Evolutionary conservation across 441 rosid genomes (phyloP), one percentile per base, ranked within the genome.

Genomic region (Gossypium schwendimanii): DNA sequence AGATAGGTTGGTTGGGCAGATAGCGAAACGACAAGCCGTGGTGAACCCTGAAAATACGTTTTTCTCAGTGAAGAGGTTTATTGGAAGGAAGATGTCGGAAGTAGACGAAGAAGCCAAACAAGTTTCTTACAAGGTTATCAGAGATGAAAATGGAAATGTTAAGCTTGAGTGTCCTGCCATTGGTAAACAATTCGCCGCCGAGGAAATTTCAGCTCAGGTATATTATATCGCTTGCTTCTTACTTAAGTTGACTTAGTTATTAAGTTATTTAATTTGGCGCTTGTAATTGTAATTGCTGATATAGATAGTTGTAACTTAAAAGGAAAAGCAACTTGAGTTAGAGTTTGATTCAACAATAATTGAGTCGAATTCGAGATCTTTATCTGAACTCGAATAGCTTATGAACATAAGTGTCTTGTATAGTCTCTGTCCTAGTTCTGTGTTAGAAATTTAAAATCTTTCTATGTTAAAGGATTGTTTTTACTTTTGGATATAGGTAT

Each of bases 121-220:
- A 85, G 93, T 94, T 39, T 89, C 96, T 0, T 94, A 94, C 60
- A 89, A 45, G 75, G 99, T 94, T 66, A 86, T 88, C 17, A 89
- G 90, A 70, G 99, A 92, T 79, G 98, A 91, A 68, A 91, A 89
- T 47, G 96, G 94, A 2, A 94, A 94, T 78, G 97, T 94, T 10
- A 94, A 92, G 84, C 79, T 94, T 2, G 98, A 94, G 17, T 94
- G 98, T 11, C 97, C 98, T 24, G 97, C 97, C 0, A 88, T 88
- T 24, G 87, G 89, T 0, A 92, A 89, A 80, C 92, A 84, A 52
- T 94, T 89, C 45, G 95, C 95, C 0, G 91, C 97, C 1, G 97
- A 94, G 82, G 98, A 92, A 82, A 94, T 94, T 70, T 94, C 98
- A 3, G 97, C 97, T 81, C 97, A 94, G 97, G 98, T 92, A 81